Evolutionary conservation across 1,284 basidiomycete species (phyloP).

Genomic region (Puccinia polysora): DNA sequence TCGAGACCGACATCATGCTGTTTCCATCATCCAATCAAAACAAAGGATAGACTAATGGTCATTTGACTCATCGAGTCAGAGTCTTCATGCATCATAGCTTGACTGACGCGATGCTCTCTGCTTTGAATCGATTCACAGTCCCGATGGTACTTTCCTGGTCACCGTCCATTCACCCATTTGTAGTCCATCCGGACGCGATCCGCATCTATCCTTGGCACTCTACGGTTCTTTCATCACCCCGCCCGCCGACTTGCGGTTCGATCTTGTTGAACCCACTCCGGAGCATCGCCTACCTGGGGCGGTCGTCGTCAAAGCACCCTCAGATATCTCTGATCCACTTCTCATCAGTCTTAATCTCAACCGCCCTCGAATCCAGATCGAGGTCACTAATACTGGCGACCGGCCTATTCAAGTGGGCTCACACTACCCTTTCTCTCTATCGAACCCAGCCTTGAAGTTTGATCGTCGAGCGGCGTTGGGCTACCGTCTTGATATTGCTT

Average conservation of each 20-base stretch:
- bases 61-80: conserved; percentile 43
- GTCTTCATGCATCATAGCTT: background rate
- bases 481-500: conserved; percentile 81
- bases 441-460: conserved; percentile 75
- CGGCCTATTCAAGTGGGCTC: conserved; percentile 91
- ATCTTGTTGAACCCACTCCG: conserved; percentile 43
- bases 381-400: conserved; percentile 88
- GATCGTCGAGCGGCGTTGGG: conserved; percentile 76
- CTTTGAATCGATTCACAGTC: conserved; percentile 49
- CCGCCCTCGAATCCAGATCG: conserved; percentile 65
- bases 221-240: conserved; percentile 88
- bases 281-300: conserved; percentile 64
- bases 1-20: no score
- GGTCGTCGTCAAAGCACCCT: conserved; percentile 41
- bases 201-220: conserved; percentile 73
- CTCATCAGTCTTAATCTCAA: conserved; percentile 70
- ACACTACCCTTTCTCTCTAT: conserved; percentile 85
- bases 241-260: conserved; percentile 60
- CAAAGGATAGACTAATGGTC: no score
- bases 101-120: conserved; percentile 36
- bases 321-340: conserved; percentile 43
- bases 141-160: conserved; percentile 73
- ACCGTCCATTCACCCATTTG: conserved; percentile 70
- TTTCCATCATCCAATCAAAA: background rate
- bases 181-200: conserved; percentile 77